A percentile compares a stretch with the other conserved stretches of the same genome.
These are phyloP conservation scores for Globisporangium mamillatum DNA, from an alignment of 352 stramenopile genomes.

Conservation along the genomic window DNA sequence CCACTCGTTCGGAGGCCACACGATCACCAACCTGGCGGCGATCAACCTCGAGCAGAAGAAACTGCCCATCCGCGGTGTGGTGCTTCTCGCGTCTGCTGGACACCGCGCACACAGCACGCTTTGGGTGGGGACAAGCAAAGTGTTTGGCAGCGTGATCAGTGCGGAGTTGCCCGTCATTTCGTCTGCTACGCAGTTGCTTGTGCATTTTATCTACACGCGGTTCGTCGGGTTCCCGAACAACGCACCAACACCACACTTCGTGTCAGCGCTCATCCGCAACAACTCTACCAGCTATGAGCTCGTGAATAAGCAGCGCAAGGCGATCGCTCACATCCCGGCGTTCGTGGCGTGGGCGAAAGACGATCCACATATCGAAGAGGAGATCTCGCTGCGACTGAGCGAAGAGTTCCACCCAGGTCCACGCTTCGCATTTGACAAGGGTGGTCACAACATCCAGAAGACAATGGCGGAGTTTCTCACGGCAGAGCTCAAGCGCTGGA, in stretches of 20 bases:
- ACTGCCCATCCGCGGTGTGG: slow-evolving; percentile 24
- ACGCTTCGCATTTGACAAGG: slow-evolving; percentile 32
- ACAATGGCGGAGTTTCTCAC: slow-evolving; percentile 34
- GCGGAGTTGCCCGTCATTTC: slow-evolving; percentile 18
- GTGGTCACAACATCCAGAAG: slow-evolving; percentile 58
- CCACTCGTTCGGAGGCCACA: slow-evolving; percentile 66
- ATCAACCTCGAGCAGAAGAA: slow-evolving; percentile 16
- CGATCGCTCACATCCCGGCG: slow-evolving; percentile 25
- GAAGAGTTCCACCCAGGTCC: slow-evolving; percentile 29
- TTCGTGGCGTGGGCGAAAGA: slow-evolving; percentile 46
- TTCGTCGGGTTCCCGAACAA: slow-evolving; percentile 22
- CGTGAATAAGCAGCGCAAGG: slow-evolving; percentile 26
- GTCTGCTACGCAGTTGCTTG: slow-evolving; percentile 6
- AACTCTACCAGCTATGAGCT: slow-evolving; percentile 34
- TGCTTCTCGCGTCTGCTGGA: slow-evolving; percentile 26
- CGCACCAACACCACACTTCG: slow-evolving; percentile 14
- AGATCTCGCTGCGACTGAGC: slow-evolving; percentile 41
- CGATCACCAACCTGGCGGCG: slow-evolving; percentile 40
- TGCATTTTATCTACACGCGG: slow-evolving; percentile 19
- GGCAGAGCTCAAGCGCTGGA: slow-evolving; percentile 24
- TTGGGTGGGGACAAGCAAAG: slow-evolving; percentile 11
- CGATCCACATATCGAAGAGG: slow-evolving; percentile 60
- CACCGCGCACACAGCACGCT: slow-evolving; percentile 22
- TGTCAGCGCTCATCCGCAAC: slow-evolving; percentile 30
- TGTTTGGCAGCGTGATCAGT: slow-evolving; percentile 17